Base-by-base conservation (phyloP, 2,329 filamentous ascomycete species). In the Lomentospora prolificans region DNA sequence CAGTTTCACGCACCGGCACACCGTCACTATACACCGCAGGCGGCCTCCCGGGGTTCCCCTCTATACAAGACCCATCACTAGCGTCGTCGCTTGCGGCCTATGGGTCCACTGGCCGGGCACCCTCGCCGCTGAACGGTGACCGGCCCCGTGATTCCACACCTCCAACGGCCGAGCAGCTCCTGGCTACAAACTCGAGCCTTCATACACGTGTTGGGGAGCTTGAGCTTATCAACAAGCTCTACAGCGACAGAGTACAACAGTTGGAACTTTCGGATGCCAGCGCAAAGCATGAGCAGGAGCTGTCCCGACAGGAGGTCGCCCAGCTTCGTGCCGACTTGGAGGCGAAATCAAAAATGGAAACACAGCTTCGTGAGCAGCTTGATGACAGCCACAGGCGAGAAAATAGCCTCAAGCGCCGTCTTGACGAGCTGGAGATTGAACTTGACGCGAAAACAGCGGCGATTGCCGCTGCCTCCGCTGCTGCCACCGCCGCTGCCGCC, bases 141-240 rank as follows among this genome's bases (percentile, higher is more conserved):
- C 84, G 85, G 51, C 78, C 84, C 60, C 75, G 85, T 56, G 88
- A 91, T 57, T 76, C 82, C 3, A 55, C 46, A 10, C 82, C 87
- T 1, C 86, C 90, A 65, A 86, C 85, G 3, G 90, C 89, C 67
- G 89, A 96, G 65, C 85, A 88, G 58, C 79, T 95, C 24, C 75
- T 90, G 54, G 85, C 86, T 1, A 82, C 86, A 59, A 96, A 95
- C 68, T 88, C 88, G 4, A 86, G 85, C 53, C 77, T 97, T n/a
- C 95, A 95, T 73, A 99, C 94, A 0, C 85, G 94, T 44, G 92
- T 99, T 31, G 94, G 86, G 63, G 94, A 99, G 69, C 79, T 99
- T 24, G 94, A 99, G 67, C 81, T 99, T 54, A 96, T 99, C 75
- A 96, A 91, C 64, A 87, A 88, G 65, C 75, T 91, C 48, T 90